Percentiles rank a stretch among this genome's conserved stretches.
Conservation (phyloP, 1,139 yeast species). For the Taiozyma sp. region DNA sequence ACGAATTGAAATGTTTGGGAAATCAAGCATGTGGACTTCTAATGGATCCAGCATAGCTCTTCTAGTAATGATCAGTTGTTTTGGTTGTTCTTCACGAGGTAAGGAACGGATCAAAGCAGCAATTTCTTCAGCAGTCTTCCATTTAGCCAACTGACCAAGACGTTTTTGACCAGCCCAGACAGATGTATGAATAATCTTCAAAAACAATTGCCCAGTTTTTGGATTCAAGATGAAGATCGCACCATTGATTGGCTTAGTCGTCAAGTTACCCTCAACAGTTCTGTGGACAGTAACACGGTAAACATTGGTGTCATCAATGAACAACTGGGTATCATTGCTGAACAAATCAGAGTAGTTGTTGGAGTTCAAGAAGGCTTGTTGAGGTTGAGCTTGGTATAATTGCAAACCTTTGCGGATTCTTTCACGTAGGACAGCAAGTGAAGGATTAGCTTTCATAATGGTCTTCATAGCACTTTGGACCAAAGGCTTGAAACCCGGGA, state of each 20-base stretch:
- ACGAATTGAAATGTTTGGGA: constrained; percentile 86
- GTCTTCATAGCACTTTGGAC: constrained; percentile 91
- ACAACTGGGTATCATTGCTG: constrained; percentile 75
- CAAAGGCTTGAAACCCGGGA: constrained; percentile 87
- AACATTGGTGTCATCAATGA: constrained; percentile 90
- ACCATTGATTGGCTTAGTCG: constrained; percentile 93
- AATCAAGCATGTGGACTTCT: constrained; percentile 95
- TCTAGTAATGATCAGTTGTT: constrained; percentile 84
- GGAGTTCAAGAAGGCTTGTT: constrained; percentile 86
- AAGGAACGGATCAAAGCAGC: constrained; percentile 86
- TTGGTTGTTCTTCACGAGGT: constrained; percentile 93
- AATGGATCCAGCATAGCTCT: constrained; percentile 92
- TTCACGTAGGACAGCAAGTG: constrained; percentile 85
- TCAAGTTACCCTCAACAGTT: constrained; percentile 89
- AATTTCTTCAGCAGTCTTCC: constrained; percentile 99
- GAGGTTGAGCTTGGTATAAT: constrained; percentile 89
- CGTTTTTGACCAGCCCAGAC: constrained; percentile 98
- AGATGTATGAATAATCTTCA: constrained; percentile 88
- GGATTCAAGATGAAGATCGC: constrained; percentile 90
- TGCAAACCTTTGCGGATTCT: constrained; percentile 93
- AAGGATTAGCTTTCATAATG: constrained; percentile 94
- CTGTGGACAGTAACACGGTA: constrained; percentile 91
- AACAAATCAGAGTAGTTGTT: constrained; percentile 88
- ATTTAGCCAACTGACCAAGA: constrained; percentile 87
- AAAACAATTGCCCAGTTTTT: constrained; percentile 79